Base-by-base conservation (phyloP, 164 flowering plant species). In the Magnolia kwangsiensis region DNA sequence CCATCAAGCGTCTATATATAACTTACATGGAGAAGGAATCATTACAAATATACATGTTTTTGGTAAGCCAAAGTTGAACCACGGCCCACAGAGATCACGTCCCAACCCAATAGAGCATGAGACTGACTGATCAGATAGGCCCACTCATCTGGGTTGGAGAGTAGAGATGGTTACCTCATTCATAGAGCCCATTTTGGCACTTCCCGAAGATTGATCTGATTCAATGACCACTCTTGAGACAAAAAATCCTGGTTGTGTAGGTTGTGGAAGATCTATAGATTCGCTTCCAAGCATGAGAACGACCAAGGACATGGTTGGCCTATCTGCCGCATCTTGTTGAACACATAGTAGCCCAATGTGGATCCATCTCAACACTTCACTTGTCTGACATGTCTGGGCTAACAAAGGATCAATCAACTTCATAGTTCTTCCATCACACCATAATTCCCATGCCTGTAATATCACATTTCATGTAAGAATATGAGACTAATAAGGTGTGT, bases 291-390 rank as follows among this genome's bases (percentile, higher is more conserved):
- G 72, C 80, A 77, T 79, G 58, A 74, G 50, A 71, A 76, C 67
- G n/a, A 77, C 78, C 1, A 24, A 23, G 3, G 72, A 67, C 82
- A 82, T 79, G 51, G 76, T 67, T 1, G 84, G 84, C 49, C 84
- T 29, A 21, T 79, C 69, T 1, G 37, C 69, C 1, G 78, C 70
- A 23, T 29, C 14, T 67, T 79, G 84, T 79, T 78, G 83, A 13
- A 79, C 81, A n/a, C 86, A 85, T 10, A 83, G 51, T 7, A 83
- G 72, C 55, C 85, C 85, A 8, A 85, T 67, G 11, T 83, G 84
- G 49, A 83, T 79, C 75, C 85, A 83, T 71, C 79, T 72, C 63
- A 74, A 14, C 10, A 76, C 82, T 75, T 78, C 79, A 29, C 23
- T 8, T 0, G 58, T 7, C 19, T 76, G n/a, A 50, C 71, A 67